These are phyloP conservation scores for Sistotremastrum niveocremeum DNA, from an alignment of 768 basidiomycete genomes.

Conservation along the genomic window DNA sequence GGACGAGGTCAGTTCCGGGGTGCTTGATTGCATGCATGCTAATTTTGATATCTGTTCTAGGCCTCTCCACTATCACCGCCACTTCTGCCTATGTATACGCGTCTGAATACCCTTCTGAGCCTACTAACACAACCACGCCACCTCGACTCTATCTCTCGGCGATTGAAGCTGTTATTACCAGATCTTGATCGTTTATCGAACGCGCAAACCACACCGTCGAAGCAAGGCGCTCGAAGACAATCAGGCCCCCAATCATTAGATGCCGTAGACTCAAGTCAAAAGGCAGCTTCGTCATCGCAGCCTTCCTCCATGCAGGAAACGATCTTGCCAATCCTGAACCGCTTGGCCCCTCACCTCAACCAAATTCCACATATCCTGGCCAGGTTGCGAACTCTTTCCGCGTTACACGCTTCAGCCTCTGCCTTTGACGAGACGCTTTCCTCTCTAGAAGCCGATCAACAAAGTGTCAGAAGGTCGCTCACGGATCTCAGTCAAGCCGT, in stretches of 20 bases:
- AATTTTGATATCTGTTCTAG: constrained; percentile 21
- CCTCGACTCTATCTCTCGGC: constrained; percentile 87
- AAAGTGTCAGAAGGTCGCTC: constrained; percentile 44
- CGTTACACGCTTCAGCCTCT: constrained; percentile 70
- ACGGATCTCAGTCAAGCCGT: constrained; percentile 59
- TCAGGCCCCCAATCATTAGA: constrained; percentile 12
- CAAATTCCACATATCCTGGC: constrained; percentile 85
- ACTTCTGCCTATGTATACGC: constrained; percentile 66
- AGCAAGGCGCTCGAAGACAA: constrained; percentile 27
- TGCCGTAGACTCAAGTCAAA: constrained; percentile 4
- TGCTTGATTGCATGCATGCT: not conserved
- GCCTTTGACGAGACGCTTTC: constrained; percentile 59
- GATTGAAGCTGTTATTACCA: constrained; percentile 81
- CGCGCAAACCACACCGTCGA: constrained; percentile 15
- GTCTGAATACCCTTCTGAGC: constrained; percentile 74
- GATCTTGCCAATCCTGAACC: constrained; percentile 51
- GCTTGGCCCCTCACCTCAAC: constrained; percentile 59
- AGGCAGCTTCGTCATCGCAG: constrained; percentile 7
- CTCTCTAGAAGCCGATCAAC: constrained; percentile 61
- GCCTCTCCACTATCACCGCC: constrained; percentile 63
- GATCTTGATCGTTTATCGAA: constrained; percentile 76
- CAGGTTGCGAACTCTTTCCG: constrained; percentile 71
- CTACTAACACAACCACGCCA: constrained; percentile 92
- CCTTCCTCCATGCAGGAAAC: constrained; percentile 37
- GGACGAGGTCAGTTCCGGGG: constrained; percentile 53